These are phyloP conservation scores for Theileria annulata DNA, from an alignment of 169 alveolate species.

Conservation along the genomic window DNA sequence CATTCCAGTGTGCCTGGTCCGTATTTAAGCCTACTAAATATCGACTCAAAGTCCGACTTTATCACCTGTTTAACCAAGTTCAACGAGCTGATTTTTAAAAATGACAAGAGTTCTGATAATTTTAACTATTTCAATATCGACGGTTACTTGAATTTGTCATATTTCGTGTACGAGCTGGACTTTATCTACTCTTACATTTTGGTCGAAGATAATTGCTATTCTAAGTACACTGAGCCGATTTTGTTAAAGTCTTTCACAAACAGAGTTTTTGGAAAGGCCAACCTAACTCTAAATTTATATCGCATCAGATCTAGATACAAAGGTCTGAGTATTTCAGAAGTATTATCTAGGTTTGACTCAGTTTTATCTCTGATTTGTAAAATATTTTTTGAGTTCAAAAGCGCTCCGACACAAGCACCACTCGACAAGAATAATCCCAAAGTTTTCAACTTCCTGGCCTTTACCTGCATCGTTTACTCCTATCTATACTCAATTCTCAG, in stretches of 20 bases:
- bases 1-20: constrained; percentile 58
- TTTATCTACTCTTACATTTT: constrained; percentile 39
- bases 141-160: constrained; percentile 37
- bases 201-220: constrained; percentile 35
- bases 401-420: constrained; percentile 16
- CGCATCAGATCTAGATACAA: constrained; percentile 35
- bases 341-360: constrained; percentile 37
- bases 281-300: constrained; percentile 20
- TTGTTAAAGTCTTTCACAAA: constrained; percentile 43
- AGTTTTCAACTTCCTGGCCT: constrained; percentile 41
- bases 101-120: neutral
- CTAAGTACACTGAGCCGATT: constrained; percentile 53
- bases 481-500: constrained; percentile 59
- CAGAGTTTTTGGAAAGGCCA: constrained; percentile 42
- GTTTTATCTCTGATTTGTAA: constrained; percentile 51
- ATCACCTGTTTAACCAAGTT: constrained; percentile 27
- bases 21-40: constrained; percentile 41
- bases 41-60: constrained; percentile 50
- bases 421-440: neutral
- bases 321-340: constrained; percentile 2
- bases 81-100: constrained; percentile 14
- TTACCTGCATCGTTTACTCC: constrained; percentile 50
- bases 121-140: constrained; percentile 21
- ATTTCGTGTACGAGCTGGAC: constrained; percentile 57
- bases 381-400: constrained; percentile 21